Evolutionary conservation across 208 protist genomes (phyloP), one percentile per base, ranked within the genome.

Genomic region (Phytomonas serpens): DNA sequence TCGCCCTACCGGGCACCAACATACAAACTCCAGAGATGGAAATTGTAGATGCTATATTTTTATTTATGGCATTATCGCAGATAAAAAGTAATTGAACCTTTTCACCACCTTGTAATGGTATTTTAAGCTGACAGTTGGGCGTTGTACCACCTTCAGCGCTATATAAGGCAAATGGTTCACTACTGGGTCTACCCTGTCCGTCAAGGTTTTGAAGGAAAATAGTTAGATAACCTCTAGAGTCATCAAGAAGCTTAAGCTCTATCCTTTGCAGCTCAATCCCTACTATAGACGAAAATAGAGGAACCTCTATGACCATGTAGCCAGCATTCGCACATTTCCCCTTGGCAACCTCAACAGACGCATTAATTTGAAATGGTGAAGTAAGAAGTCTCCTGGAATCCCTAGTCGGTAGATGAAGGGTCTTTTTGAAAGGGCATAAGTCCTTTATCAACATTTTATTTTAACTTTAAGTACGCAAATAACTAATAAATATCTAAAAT

Each of bases 171-270:
- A 86, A 76, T 11, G 79, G 81, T 40, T 76, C 75, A 63, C 75
- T 66, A 68, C 69, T 79, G 27, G 78, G 69, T 42, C 78, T 61
- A 52, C 73, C 72, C 40, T 83, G 7, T 2, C 69, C 73, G 65
- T 87, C 79, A 42, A 87, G 77, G 3, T 81, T 37, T 52, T 87
- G 82, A 65, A 83, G 71, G 38, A 81, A 83, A 13, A 65, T 11
- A 65, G 62, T 65, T 65, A 13, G 9, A 11, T 11, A 23, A 11
- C 62, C 32, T 23, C 14, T 65, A 65, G 16, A 19, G 32, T 11
- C 14, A 65, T 47, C 40, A 47, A 11, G 16, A 47, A 47, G 40
- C 40, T 16, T 1, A 47, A 47, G 40, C 16, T 47, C 40, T 10
- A 47, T 47, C 14, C 2, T 47, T 47, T 11, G 40, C 7, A 47